Percentiles rank a stretch among this genome's conserved stretches.
Conservation (phyloP, 345 rosid species). For the Sisymbrium altissimum region DNA sequence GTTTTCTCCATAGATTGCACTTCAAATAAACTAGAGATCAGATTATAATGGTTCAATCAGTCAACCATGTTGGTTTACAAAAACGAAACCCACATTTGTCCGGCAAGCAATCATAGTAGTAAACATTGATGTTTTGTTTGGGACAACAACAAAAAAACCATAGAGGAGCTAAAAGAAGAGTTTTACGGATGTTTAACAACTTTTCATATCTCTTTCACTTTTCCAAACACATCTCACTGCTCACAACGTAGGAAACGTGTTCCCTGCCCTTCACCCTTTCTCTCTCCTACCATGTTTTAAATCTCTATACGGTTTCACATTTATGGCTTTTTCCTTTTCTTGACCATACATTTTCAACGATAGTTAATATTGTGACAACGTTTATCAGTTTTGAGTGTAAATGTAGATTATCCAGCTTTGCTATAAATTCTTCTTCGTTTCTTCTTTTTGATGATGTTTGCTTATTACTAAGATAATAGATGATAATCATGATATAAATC, state of each 20-base stretch:
- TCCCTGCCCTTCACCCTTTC: conserved; percentile 22
- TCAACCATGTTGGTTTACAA: conserved; percentile 7
- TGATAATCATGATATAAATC: not conserved
- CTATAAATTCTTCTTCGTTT: too few species aligned
- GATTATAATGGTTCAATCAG: not conserved
- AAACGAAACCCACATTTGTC: not conserved
- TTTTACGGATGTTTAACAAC: conserved; percentile 16
- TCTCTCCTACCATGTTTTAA: conserved; percentile 3
- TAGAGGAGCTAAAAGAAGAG: not conserved
- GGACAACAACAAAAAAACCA: conserved; percentile 5
- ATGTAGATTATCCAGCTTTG: not conserved
- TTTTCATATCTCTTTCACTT: conserved; percentile 20
- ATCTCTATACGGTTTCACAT: conserved; percentile 22
- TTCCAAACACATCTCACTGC: conserved; percentile 32
- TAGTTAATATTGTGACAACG: not conserved
- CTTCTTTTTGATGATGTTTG: not conserved
- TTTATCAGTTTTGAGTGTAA: not conserved
- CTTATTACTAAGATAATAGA: not conserved
- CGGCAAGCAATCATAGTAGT: not conserved
- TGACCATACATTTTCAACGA: not conserved
- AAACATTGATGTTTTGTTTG: conserved; percentile 15
- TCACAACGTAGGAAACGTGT: conserved; percentile 39
- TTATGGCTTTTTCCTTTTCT: not conserved
- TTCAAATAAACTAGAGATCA: not conserved
- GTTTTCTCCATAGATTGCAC: not conserved